Evolutionary conservation across 352 stramenopile genomes (phyloP).

Genomic region (Globisporangium viniferum): DNA sequence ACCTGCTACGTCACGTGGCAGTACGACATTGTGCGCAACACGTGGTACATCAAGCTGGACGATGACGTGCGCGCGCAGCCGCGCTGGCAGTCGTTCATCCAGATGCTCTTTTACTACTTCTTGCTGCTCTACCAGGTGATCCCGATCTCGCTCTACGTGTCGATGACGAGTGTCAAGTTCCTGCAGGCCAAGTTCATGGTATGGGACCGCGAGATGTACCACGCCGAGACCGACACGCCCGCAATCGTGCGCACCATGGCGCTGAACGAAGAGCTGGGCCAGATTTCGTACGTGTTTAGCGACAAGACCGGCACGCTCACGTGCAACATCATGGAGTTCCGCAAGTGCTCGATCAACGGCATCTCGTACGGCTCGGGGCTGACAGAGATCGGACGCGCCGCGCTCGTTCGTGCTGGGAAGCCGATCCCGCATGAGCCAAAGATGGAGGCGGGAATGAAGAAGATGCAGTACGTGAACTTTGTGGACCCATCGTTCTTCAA

Average conservation of each 20-base stretch:
- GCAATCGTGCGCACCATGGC: slow-evolving; percentile 83
- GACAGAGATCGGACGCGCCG: slow-evolving; percentile 75
- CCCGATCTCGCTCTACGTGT: slow-evolving; percentile 92
- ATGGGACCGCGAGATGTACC: slow-evolving; percentile 88
- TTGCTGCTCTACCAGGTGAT: slow-evolving; percentile 91
- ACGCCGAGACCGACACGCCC: slow-evolving; percentile 90
- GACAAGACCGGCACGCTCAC: slow-evolving; percentile 94
- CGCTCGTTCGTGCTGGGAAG: slow-evolving; percentile 55
- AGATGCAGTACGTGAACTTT: slow-evolving; percentile 79
- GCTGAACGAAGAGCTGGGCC: slow-evolving; percentile 90
- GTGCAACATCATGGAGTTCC: slow-evolving; percentile 94
- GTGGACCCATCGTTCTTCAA: slow-evolving; percentile 66
- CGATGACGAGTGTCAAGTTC: slow-evolving; percentile 89
- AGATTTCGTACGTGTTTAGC: slow-evolving; percentile 88
- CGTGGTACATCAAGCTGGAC: slow-evolving; percentile 69
- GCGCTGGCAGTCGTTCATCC: slow-evolving; percentile 62
- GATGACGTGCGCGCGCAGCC: slow-evolving; percentile 32
- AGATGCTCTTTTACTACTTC: slow-evolving; percentile 93
- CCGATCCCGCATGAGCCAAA: slow-evolving; percentile 60
- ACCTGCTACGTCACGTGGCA: slow-evolving; percentile 79
- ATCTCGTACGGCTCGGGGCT: slow-evolving; percentile 87
- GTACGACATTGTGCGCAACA: slow-evolving; percentile 64
- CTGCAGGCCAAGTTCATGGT: slow-evolving; percentile 85
- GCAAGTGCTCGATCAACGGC: slow-evolving; percentile 91
- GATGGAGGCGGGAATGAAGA: slow-evolving; percentile 45